A percentile compares a stretch with the other conserved stretches of the same genome.
These are phyloP conservation scores for Pestalotiopsis sp. DNA, from an alignment of 2,329 filamentous ascomycete species.

Conservation along the genomic window DNA sequence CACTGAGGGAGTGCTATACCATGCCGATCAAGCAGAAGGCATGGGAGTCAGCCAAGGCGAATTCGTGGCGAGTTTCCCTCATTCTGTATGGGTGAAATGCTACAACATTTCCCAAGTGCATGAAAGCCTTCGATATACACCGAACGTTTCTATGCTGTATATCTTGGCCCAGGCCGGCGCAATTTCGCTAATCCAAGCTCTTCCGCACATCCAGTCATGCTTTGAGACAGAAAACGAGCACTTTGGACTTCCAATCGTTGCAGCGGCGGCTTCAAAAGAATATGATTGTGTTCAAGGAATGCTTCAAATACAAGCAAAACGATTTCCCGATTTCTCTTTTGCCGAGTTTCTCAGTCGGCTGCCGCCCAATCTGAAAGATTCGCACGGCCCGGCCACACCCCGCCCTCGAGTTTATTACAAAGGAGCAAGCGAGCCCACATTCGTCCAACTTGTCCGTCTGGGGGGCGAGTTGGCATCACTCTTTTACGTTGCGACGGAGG, in stretches of 20 bases:
- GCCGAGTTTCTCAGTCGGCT: not conserved
- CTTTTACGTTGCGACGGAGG: not conserved
- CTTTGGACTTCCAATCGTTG: not conserved
- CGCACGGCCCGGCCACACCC: too few relatives aligned
- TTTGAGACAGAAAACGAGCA: not conserved
- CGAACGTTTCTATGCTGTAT: constrained; percentile 15
- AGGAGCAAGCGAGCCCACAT: not conserved
- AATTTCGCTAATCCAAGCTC: not conserved
- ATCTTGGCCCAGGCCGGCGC: constrained; percentile 16
- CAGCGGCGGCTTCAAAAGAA: not conserved
- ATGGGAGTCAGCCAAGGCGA: constrained; percentile 1
- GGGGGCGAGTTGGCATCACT: not conserved
- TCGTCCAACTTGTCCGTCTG: not conserved
- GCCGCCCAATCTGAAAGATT: not conserved
- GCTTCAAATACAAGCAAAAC: not conserved
- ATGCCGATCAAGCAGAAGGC: constrained; percentile 17
- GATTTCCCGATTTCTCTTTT: not conserved
- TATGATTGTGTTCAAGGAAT: not conserved
- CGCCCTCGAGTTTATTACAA: too few relatives aligned
- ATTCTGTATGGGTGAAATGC: constrained; percentile 12
- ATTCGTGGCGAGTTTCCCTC: constrained; percentile 15
- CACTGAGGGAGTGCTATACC: constrained; percentile 5
- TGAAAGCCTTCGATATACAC: constrained; percentile 6
- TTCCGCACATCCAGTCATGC: not conserved
- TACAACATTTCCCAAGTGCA: constrained; percentile 14